Conservation (phyloP, 768 basidiomycete genomes). For the Phlebiopsis flavidoalba region DNA sequence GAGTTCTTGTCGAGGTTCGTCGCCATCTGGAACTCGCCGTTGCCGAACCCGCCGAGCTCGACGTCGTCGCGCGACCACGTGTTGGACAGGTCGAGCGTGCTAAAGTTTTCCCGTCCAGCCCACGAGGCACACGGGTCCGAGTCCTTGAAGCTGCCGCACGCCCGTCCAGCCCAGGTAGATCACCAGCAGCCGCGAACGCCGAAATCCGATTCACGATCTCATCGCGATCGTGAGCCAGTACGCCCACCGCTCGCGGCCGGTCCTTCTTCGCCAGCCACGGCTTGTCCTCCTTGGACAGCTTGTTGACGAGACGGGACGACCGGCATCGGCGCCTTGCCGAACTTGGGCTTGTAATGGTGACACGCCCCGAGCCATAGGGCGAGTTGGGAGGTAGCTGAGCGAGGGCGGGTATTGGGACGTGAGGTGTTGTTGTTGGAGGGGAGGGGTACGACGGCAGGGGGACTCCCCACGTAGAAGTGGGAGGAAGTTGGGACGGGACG, state of each 20-base stretch:
- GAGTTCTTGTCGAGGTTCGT: constrained; percentile 34
- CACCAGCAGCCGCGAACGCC: constrained; percentile 33
- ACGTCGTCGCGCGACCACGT: constrained; percentile 43
- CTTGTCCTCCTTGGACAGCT: constrained; percentile 46
- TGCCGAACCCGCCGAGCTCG: constrained; percentile 48
- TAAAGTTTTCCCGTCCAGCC: constrained; percentile 40
- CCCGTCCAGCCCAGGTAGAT: constrained; percentile 40
- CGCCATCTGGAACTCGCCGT: constrained; percentile 56
- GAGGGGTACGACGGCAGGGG: constrained; percentile 43
- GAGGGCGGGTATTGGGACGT: constrained; percentile 17
- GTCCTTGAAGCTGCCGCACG: constrained; percentile 31
- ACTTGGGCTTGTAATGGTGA: constrained; percentile 16
- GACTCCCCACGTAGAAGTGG: no score
- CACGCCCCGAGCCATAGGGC: constrained; percentile 5
- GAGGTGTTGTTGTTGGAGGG: constrained; percentile 8
- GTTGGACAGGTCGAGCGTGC: constrained; percentile 34
- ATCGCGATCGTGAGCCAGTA: constrained; percentile 44
- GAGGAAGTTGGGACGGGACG: constrained; percentile 59
- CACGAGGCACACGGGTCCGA: constrained; percentile 39
- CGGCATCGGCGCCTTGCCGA: constrained; percentile 33
- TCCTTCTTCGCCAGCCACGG: constrained; percentile 43
- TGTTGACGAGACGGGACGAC: constrained; percentile 25
- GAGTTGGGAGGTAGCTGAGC: constrained; percentile 8
- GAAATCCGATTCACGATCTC: constrained; percentile 39
- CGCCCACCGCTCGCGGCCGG: constrained; percentile 35